A percentile compares a stretch with the other conserved stretches of the same genome.
Conservation (phyloP, 2,329 filamentous ascomycete genomes). For the Colletotrichum abscissum region DNA sequence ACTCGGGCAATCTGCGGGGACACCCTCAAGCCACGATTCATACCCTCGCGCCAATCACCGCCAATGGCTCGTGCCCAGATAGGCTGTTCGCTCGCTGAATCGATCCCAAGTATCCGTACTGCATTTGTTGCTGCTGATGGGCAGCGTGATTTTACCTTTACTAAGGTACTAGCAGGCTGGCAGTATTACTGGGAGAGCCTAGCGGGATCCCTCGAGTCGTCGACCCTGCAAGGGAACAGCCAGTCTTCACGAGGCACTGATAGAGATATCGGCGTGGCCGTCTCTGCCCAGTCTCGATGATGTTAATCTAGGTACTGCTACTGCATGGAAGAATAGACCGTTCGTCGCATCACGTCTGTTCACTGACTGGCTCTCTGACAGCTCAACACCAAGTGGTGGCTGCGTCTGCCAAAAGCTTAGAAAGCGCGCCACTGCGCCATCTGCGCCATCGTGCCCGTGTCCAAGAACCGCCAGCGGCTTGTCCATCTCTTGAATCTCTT, state of each 20-base stretch:
- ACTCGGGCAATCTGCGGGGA: slow-evolving; percentile 32
- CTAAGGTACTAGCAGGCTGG: no score
- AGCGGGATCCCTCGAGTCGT: neutral
- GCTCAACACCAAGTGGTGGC: neutral
- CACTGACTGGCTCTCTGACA: neutral
- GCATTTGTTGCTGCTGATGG: no score
- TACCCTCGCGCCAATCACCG: slow-evolving; percentile 21
- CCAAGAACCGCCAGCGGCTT: slow-evolving; percentile 1
- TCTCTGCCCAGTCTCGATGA: neutral
- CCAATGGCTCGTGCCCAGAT: neutral
- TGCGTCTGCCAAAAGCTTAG: neutral
- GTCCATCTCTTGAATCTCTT: slow-evolving; percentile 28
- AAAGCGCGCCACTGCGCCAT: neutral
- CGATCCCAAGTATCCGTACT: neutral
- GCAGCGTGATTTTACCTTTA: no score
- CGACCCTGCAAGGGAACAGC: neutral
- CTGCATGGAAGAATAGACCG: neutral
- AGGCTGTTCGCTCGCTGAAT: slow-evolving; percentile 5
- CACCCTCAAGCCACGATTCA: slow-evolving; percentile 29
- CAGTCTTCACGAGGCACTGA: neutral
- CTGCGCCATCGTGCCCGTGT: neutral
- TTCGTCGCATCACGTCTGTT: neutral
- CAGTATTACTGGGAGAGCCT: slow-evolving; percentile 23
- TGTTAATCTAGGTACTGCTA: neutral
- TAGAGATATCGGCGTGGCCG: slow-evolving; percentile 22